phyloP scores from a whole-genome alignment of 2,329 filamentous ascomycete genomes.

The Neofusicoccum laricinum region DNA sequence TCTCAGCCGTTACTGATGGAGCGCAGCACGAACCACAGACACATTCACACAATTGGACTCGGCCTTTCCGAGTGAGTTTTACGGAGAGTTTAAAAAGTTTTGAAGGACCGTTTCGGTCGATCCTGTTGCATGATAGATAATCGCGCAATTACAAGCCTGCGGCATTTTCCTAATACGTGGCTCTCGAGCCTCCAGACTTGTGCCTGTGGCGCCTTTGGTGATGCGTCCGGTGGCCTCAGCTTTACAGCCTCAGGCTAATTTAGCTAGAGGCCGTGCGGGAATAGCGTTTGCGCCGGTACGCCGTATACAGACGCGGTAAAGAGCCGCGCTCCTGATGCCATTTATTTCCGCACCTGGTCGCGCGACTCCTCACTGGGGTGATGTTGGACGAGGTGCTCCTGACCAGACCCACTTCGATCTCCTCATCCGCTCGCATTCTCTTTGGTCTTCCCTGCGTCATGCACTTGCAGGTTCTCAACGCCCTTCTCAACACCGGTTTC shows the following conservation, averaged over 20 bases:
- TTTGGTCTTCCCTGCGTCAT: constrained; percentile 5
- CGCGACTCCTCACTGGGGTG: not conserved
- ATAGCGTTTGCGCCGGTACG: not conserved
- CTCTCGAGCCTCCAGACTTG: not conserved
- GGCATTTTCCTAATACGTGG: constrained; percentile 5
- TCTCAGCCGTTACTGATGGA: constrained; percentile 14
- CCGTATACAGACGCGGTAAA: constrained; percentile 3
- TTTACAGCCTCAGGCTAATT: not conserved
- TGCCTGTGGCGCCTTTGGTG: not conserved
- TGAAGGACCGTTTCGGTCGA: constrained; percentile 11
- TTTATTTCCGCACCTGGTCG: not conserved
- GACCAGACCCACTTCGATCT: not conserved
- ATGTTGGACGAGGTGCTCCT: not conserved
- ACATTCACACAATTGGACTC: not conserved
- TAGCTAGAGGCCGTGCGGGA: not conserved
- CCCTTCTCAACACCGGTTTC: constrained; percentile 29
- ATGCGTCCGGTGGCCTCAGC: constrained; percentile 7
- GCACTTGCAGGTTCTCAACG: constrained; percentile 28
- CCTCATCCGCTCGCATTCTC: constrained; percentile 7
- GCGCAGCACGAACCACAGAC: constrained; percentile 7
- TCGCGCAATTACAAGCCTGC: constrained; percentile 8
- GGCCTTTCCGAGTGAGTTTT: not conserved
- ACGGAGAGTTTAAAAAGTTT: constrained; percentile 4
- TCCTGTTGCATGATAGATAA: constrained; percentile 11
- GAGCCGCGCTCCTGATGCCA: not conserved